phyloP scores from a whole-genome alignment of 2,329 filamentous ascomycete genomes.

The Paracamarosporium sp. region DNA sequence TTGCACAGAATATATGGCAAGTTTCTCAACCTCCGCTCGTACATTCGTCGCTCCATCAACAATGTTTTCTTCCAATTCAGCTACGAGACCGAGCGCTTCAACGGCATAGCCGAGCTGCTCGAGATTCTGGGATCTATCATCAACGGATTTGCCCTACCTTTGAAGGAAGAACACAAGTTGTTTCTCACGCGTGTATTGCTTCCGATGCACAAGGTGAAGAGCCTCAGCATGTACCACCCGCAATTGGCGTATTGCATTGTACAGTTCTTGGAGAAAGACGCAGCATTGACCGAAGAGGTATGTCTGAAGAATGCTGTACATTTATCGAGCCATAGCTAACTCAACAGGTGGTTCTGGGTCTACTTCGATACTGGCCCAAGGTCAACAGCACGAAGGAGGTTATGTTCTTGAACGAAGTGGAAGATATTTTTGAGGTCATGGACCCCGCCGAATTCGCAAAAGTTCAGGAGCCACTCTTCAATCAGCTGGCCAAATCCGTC shows the following conservation, averaged over 20 bases:
- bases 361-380: constrained; percentile 98
- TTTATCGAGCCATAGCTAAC: constrained; percentile 20
- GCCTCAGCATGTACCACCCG: constrained; percentile 99
- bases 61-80: constrained; percentile 99
- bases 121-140: constrained; percentile 99
- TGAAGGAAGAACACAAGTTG: constrained; percentile 98
- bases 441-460: constrained; percentile 98
- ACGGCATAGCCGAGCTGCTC: constrained; percentile 93
- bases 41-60: constrained; percentile 98
- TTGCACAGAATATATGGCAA: constrained; percentile 98
- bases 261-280: constrained; percentile 97
- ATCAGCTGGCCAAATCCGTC: constrained; percentile 96
- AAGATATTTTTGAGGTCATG: constrained; percentile 99
- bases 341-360: constrained; percentile 82
- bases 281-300: constrained; percentile 94
- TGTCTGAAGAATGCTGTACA: constrained; percentile 31
- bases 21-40: constrained; percentile 96
- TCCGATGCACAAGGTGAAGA: constrained; percentile 97
- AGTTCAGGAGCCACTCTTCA: constrained; percentile 96
- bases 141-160: constrained; percentile 93
- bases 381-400: constrained; percentile 99
- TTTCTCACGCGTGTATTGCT: constrained; percentile 93
- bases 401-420: constrained; percentile 99
- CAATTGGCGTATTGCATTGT: constrained; percentile 99
- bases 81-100: constrained; percentile 98